phyloP scores from a whole-genome alignment of 1,139 yeast species.

The Geotrichum histeridarum region DNA sequence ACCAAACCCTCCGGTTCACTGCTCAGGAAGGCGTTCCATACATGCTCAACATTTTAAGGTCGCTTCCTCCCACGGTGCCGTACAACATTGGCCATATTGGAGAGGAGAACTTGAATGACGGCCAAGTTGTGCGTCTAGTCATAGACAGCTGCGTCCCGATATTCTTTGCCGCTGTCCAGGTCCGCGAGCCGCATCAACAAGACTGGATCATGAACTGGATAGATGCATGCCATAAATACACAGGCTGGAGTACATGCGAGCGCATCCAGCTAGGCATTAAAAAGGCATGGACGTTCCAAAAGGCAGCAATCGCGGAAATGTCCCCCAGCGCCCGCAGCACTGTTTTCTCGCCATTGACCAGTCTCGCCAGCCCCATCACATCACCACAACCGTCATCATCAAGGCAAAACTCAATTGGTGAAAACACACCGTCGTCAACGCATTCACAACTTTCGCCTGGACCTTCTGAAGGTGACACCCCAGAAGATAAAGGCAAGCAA shows the following conservation, averaged over 20 bases:
- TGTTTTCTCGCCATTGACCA: background rate
- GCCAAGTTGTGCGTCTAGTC: slow-evolving; percentile 9
- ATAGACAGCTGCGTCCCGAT: slow-evolving; percentile 14
- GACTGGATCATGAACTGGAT: slow-evolving; percentile 12
- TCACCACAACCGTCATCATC: background rate
- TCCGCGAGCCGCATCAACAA: slow-evolving; percentile 13
- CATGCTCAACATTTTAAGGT: background rate
- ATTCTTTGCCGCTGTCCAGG: slow-evolving; percentile 11
- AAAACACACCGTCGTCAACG: no score
- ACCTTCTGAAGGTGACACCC: no score
- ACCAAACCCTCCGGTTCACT: slow-evolving; percentile 3
- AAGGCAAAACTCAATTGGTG: background rate
- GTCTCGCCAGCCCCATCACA: background rate
- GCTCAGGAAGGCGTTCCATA: slow-evolving; percentile 7
- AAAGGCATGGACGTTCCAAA: slow-evolving; percentile 10
- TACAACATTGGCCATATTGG: slow-evolving; percentile 8
- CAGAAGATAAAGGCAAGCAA: no score
- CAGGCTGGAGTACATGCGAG: slow-evolving; percentile 16
- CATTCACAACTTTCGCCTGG: no score
- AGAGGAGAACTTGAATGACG: slow-evolving; percentile 3
- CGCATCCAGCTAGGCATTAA: slow-evolving; percentile 1
- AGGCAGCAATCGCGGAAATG: slow-evolving; percentile 1
- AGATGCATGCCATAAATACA: background rate
- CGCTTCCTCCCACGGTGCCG: slow-evolving; percentile 7
- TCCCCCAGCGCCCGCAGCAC: background rate